phyloP scores from a whole-genome alignment of 2,329 filamentous ascomycete species.

The Fusarium newnesense region DNA sequence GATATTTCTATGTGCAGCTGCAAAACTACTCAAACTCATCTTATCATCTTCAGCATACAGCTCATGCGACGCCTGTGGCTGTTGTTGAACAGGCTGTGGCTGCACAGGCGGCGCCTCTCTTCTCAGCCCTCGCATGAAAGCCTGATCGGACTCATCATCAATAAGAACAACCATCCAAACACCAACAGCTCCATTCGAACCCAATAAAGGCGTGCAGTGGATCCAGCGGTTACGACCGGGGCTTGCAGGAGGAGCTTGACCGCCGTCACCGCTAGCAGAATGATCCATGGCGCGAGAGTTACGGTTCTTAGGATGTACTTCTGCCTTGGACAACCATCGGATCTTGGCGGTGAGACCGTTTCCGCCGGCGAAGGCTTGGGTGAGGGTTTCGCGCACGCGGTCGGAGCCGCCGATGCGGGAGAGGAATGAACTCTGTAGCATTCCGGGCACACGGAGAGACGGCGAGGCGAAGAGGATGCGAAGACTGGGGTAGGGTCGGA shows the following conservation, averaged over 20 bases:
- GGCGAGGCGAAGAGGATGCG: conserved; percentile 77
- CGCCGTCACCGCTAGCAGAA: conserved; percentile 50
- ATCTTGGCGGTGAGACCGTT: conserved; percentile 80
- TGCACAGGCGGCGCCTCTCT: conserved; percentile 33
- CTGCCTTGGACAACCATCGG: conserved; percentile 65
- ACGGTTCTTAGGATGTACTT: conserved; percentile 15
- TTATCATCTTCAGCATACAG: conserved; percentile 24
- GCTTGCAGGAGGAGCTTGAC: conserved; percentile 20
- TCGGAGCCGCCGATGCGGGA: conserved; percentile 62
- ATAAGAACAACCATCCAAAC: conserved; percentile 84
- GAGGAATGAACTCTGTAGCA: conserved; percentile 70
- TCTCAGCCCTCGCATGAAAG: conserved; percentile 1
- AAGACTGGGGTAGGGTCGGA: conserved; percentile 72
- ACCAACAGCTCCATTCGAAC: conserved; percentile 73
- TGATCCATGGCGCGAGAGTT: conserved; percentile 18
- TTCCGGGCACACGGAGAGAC: conserved; percentile 72
- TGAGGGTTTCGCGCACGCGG: conserved; percentile 59
- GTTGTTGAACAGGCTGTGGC: not conserved
- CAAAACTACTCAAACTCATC: conserved; percentile 39
- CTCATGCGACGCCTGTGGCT: not conserved
- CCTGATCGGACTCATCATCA: conserved; percentile 63
- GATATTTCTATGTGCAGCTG: conserved; percentile 23
- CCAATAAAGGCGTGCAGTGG: conserved; percentile 78
- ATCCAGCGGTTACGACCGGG: conserved; percentile 75
- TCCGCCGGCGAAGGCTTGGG: conserved; percentile 71